phyloP scores from a whole-genome alignment of 1,284 basidiomycete genomes.

The Dichomitus squalens region DNA sequence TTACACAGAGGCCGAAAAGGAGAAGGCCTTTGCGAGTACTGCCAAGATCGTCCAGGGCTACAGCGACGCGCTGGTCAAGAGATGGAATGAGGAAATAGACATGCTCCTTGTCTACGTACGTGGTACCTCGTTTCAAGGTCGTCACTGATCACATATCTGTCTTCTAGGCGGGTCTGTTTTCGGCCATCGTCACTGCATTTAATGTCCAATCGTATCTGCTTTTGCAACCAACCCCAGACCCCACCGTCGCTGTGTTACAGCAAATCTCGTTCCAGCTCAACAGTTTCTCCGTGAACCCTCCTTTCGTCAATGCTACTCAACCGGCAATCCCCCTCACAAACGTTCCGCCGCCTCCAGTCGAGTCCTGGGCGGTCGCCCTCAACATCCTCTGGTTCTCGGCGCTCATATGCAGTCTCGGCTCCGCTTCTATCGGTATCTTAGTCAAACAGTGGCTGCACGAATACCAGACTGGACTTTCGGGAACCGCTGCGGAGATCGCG shows the following conservation, averaged over 20 bases:
- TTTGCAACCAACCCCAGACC: neutral
- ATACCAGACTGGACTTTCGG: conserved; percentile 6
- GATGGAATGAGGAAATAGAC: conserved; percentile 7
- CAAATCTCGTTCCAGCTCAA: conserved; percentile 17
- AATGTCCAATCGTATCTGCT: neutral
- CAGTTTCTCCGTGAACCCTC: conserved; percentile 5
- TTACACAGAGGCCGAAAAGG: too few relatives aligned
- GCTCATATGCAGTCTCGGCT: conserved; percentile 21
- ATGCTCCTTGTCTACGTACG: conserved; percentile 6
- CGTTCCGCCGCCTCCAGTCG: neutral
- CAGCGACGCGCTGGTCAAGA: neutral
- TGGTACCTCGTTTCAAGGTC: neutral
- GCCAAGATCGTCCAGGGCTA: too few relatives aligned
- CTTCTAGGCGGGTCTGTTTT: conserved; percentile 6
- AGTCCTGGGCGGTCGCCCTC: conserved; percentile 7
- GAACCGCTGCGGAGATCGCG: neutral
- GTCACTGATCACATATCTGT: neutral
- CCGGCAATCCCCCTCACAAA: neutral
- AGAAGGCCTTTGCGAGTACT: too few relatives aligned
- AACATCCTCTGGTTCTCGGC: conserved; percentile 16
- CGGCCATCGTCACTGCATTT: conserved; percentile 7
- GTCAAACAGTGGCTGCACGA: conserved; percentile 13
- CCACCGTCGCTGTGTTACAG: neutral
- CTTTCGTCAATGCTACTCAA: conserved; percentile 11
- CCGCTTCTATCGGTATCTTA: conserved; percentile 20